Percentiles rank a stretch among this genome's conserved stretches.
These are phyloP conservation scores for Eremochloa ophiuroides DNA, from an alignment of 176 grass and related monocot genomes.

Conservation along the genomic window DNA sequence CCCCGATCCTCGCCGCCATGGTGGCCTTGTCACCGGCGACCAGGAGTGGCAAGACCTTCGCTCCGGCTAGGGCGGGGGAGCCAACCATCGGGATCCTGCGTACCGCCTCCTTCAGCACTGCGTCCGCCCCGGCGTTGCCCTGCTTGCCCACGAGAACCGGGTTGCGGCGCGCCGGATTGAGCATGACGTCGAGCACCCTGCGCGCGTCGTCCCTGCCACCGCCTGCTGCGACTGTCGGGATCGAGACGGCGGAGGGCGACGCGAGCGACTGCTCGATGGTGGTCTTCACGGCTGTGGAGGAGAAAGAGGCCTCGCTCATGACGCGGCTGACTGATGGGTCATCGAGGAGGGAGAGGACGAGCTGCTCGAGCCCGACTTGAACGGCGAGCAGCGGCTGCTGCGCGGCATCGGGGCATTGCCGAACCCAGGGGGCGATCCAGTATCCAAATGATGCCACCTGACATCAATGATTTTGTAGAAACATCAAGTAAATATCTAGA, in stretches of 20 bases:
- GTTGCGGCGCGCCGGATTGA: conserved; percentile 60
- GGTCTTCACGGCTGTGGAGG: conserved; percentile 65
- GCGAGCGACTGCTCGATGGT: conserved; percentile 65
- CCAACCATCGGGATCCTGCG: conserved; percentile 37
- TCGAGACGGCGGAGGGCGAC: conserved; percentile 23
- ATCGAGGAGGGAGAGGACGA: conserved; percentile 81
- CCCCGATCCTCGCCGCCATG: conserved; percentile 38
- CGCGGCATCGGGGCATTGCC: conserved; percentile 55
- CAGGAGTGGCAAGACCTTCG: conserved; percentile 51
- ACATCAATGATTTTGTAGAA: no score
- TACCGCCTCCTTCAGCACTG: conserved; percentile 50
- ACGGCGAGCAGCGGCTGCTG: conserved; percentile 75
- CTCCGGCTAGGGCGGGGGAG: conserved; percentile 24
- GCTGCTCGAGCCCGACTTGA: conserved; percentile 83
- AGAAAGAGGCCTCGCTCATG: conserved; percentile 92
- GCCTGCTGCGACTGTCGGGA: background rate
- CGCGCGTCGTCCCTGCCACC: conserved; percentile 48
- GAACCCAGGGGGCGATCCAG: no score
- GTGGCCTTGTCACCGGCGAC: conserved; percentile 21
- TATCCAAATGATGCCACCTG: no score
- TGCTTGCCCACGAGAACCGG: conserved; percentile 78
- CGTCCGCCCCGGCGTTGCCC: conserved; percentile 50
- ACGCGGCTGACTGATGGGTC: conserved; percentile 91
- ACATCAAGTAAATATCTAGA: no score
- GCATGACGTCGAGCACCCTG: conserved; percentile 74